A percentile compares a stretch with the other conserved stretches of the same genome.
These are phyloP conservation scores for Wickerhamomyces tratensis DNA, from an alignment of 805 yeast species.

Conservation along the genomic window DNA sequence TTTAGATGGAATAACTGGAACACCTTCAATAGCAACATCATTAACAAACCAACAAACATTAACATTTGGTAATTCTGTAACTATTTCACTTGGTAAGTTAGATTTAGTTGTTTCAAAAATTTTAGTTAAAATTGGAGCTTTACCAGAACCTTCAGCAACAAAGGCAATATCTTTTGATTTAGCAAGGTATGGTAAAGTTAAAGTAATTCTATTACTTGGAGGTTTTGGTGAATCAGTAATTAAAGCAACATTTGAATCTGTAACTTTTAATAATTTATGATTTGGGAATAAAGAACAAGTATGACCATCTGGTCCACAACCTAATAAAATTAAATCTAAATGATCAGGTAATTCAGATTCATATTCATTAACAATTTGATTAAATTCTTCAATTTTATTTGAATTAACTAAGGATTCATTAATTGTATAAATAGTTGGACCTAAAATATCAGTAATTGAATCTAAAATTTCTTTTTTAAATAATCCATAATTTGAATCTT, in stretches of 20 bases:
- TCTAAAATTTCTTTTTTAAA: constrained; percentile 55
- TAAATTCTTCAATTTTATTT: constrained; percentile 31
- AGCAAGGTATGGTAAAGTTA: constrained; percentile 70
- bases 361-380: constrained; percentile 50
- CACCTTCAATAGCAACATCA: constrained; percentile 64
- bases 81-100: constrained; percentile 63
- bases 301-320: constrained; percentile 96
- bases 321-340: constrained; percentile 64
- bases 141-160: constrained; percentile 85
- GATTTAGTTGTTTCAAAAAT: constrained; percentile 47
- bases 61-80: constrained; percentile 44
- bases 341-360: constrained; percentile 42
- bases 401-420: constrained; percentile 45
- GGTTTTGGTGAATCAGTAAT: constrained; percentile 87
- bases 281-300: constrained; percentile 91
- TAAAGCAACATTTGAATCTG: constrained; percentile 41
- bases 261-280: constrained; percentile 55
- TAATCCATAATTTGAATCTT: constrained; percentile 79
- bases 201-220: constrained; percentile 84
- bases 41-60: constrained; percentile 80
- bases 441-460: constrained; percentile 19
- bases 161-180: constrained; percentile 46
- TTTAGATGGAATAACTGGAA: constrained; percentile 21
- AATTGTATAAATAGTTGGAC: constrained; percentile 59
- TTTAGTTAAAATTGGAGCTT: constrained; percentile 60